Evolutionary conservation across 1,284 basidiomycete genomes (phyloP).

Genomic region (Malassezia japonica): DNA sequence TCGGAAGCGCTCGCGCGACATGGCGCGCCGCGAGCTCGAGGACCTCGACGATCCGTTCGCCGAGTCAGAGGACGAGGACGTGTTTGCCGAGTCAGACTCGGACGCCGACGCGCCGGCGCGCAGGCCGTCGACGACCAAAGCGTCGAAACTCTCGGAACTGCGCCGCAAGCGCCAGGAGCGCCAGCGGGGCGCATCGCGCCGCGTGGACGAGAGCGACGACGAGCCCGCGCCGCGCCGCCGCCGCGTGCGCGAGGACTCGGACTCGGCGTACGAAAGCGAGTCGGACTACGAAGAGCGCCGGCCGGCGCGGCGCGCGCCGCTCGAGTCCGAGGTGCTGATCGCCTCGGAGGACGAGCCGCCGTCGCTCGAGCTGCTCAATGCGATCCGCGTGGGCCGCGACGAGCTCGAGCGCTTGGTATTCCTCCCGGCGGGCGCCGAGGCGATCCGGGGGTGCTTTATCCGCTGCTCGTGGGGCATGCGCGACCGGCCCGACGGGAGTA

Average conservation of each 20-base stretch:
- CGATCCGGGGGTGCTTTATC: conserved; percentile 59
- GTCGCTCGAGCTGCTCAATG: conserved; percentile 56
- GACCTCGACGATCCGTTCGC: conserved; percentile 17
- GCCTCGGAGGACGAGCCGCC: conserved; percentile 53
- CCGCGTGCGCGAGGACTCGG: conserved; percentile 8
- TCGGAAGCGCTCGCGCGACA: conserved; percentile 5
- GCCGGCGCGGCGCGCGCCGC: neutral
- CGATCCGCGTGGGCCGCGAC: conserved; percentile 59
- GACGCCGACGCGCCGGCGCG: conserved; percentile 48
- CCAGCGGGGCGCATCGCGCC: conserved; percentile 16
- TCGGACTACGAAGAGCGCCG: conserved; percentile 15
- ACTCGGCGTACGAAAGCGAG: conserved; percentile 29
- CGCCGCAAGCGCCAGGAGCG: conserved; percentile 29
- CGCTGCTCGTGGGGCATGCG: conserved; percentile 35
- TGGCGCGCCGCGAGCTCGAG: conserved; percentile 16
- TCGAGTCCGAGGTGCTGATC: neutral
- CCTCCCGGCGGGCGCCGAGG: conserved; percentile 67
- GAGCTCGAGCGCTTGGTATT: conserved; percentile 59
- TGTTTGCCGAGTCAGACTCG: conserved; percentile 17
- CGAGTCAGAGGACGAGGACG: conserved; percentile 12
- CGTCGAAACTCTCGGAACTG: conserved; percentile 30
- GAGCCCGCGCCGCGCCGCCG: conserved; percentile 1
- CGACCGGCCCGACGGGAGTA: conserved; percentile 52
- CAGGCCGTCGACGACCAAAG: conserved; percentile 25
- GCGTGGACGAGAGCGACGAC: conserved; percentile 20